These are phyloP conservation scores for Pythium oligandrum DNA, from an alignment of 352 stramenopile genomes.

Conservation along the genomic window DNA sequence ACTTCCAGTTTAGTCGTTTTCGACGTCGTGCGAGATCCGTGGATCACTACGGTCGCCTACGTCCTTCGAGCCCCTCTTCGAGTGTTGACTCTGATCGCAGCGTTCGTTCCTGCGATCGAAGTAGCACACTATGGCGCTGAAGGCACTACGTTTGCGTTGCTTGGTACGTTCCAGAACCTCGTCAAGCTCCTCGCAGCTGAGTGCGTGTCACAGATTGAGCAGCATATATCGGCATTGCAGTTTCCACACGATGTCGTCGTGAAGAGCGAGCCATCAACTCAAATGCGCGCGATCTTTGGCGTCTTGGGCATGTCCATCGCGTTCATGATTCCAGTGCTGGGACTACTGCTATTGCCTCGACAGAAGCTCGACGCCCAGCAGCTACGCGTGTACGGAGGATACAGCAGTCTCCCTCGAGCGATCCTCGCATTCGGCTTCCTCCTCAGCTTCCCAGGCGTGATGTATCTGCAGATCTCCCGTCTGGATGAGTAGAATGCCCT, in stretches of 20 bases:
- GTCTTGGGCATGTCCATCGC: constrained; percentile 10
- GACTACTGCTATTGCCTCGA: constrained; percentile 24
- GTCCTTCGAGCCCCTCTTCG: constrained; percentile 18
- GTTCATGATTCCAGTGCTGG: constrained; percentile 18
- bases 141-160: constrained; percentile 34
- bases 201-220: constrained; percentile 13
- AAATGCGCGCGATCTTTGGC: constrained; percentile 13
- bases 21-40: constrained; percentile 17
- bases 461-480: constrained; percentile 20
- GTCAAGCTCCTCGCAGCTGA: constrained; percentile 26
- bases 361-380: constrained; percentile 49
- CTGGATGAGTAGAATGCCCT: constrained; percentile 4
- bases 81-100: constrained; percentile 22
- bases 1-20: constrained; percentile 23
- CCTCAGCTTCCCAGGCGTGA: constrained; percentile 13
- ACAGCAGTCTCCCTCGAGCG: constrained; percentile 21
- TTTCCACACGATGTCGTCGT: constrained; percentile 5
- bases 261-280: neutral
- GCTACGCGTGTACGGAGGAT: constrained; percentile 41
- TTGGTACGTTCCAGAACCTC: constrained; percentile 31
- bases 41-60: constrained; percentile 18
- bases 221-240: constrained; percentile 3
- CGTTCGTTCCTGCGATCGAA: constrained; percentile 39
- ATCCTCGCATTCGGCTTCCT: constrained; percentile 23
- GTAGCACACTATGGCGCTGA: constrained; percentile 37